Percentiles rank a stretch among this genome's conserved stretches.
phyloP scores from a whole-genome alignment of 441 rosid genomes.

The Arabidopsis lyrata region DNA sequence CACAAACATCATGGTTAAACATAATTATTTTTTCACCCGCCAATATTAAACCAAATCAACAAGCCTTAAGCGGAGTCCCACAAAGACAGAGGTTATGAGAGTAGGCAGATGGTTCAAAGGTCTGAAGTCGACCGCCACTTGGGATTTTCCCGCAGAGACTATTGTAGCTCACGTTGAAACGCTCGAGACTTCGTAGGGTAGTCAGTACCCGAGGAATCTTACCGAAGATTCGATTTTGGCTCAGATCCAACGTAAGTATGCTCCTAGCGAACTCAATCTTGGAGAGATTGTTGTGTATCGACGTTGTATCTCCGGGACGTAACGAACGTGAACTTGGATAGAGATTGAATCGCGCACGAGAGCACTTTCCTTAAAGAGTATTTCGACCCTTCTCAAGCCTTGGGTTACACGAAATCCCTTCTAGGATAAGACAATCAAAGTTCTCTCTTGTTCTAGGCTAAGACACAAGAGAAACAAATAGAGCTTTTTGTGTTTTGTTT shows the following conservation, averaged over 20 bases:
- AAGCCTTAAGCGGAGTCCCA: conserved; percentile 66
- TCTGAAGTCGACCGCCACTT: conserved; percentile 69
- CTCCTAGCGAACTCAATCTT: conserved; percentile 54
- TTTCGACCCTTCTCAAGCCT: no score
- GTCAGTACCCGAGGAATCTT: conserved; percentile 34
- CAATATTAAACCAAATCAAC: conserved; percentile 37
- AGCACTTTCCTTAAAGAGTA: no score
- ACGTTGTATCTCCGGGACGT: no score
- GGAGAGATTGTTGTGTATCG: no score
- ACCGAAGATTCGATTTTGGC: conserved; percentile 67
- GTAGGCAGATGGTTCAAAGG: conserved; percentile 51
- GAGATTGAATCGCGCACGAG: no score
- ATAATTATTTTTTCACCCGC: not conserved
- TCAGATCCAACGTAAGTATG: conserved; percentile 56
- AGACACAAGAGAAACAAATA: no score
- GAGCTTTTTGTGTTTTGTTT: no score
- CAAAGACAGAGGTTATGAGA: conserved; percentile 75
- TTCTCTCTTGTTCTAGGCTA: no score
- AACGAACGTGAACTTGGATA: no score
- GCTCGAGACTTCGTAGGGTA: conserved; percentile 26
- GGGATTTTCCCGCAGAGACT: conserved; percentile 76
- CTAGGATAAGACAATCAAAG: no score
- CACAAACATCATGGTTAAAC: no score
- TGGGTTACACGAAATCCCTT: no score
- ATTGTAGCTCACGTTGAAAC: conserved; percentile 69